Percentiles rank a stretch among this genome's conserved stretches.
phyloP scores from a whole-genome alignment of 345 rosid genomes.

The Gossypium thurberi region DNA sequence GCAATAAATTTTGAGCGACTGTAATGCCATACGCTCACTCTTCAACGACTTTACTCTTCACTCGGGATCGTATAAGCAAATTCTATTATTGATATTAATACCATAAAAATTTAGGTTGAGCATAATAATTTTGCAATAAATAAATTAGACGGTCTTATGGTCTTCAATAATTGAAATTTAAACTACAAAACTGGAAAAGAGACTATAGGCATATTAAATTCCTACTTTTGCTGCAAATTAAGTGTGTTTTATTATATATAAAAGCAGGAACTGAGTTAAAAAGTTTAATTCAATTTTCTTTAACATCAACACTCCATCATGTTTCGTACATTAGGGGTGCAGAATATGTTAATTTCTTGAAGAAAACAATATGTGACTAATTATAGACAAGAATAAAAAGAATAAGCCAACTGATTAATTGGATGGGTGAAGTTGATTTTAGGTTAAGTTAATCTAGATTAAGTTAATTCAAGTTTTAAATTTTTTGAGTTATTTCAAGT shows the following conservation, averaged over 20 bases:
- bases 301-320: conserved; percentile 3
- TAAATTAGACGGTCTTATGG: neutral
- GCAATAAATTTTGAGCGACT: too few species aligned
- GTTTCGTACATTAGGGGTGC: neutral
- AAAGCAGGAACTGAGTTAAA: neutral
- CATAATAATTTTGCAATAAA: neutral
- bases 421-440: too few species aligned
- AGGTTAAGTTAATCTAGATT: too few species aligned
- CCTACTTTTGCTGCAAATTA: conserved; percentile 7
- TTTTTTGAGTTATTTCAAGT: too few species aligned
- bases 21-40: too few species aligned
- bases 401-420: too few species aligned
- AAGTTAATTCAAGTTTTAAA: too few species aligned
- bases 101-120: neutral
- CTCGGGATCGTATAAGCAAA: neutral
- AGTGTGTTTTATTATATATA: neutral
- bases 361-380: neutral
- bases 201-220: neutral
- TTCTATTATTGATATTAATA: neutral
- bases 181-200: neutral
- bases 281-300: neutral
- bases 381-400: neutral
- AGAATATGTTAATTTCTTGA: neutral
- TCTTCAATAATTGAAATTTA: neutral
- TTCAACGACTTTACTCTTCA: neutral